Conservation (phyloP, 306 rosid genomes). For the Dryas alaskensis region DNA sequence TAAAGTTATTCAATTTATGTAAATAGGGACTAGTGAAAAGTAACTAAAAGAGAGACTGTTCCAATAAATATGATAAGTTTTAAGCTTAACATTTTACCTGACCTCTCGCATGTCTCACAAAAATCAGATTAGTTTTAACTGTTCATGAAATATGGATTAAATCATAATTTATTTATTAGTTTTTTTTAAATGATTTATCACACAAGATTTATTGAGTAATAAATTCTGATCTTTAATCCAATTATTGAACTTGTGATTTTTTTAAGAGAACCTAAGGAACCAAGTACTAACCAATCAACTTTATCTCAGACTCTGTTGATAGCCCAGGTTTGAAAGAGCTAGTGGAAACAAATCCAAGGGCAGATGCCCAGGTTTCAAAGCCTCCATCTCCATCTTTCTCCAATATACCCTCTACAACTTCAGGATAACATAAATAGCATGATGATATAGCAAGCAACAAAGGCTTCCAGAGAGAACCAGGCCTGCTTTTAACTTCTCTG, state of each 20-base stretch:
- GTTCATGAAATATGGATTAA: not conserved
- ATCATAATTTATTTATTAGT: not conserved
- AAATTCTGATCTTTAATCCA: not conserved
- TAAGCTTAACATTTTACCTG: no score
- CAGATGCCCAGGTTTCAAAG: conserved; percentile 62
- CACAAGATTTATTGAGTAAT: not conserved
- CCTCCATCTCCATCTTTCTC: conserved; percentile 63
- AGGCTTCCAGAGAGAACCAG: conserved; percentile 74
- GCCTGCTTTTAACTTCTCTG: conserved; percentile 46
- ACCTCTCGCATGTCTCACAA: no score
- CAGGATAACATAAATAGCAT: conserved; percentile 83
- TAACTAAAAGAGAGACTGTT: not conserved
- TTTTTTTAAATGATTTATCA: not conserved
- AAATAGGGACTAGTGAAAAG: not conserved
- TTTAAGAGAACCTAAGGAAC: conserved; percentile 15
- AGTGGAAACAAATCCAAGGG: conserved; percentile 49
- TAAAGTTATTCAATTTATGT: not conserved
- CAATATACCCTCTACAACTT: conserved; percentile 58
- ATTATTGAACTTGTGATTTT: not conserved
- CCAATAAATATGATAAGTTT: no score
- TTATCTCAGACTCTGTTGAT: conserved; percentile 62
- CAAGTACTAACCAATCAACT: conserved; percentile 58
- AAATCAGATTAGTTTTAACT: no score
- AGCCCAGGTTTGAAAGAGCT: conserved; percentile 58
- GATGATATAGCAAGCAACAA: conserved; percentile 73